Conservation (phyloP, 2,329 filamentous ascomycete species). For the Parascedosporium putredinis region DNA sequence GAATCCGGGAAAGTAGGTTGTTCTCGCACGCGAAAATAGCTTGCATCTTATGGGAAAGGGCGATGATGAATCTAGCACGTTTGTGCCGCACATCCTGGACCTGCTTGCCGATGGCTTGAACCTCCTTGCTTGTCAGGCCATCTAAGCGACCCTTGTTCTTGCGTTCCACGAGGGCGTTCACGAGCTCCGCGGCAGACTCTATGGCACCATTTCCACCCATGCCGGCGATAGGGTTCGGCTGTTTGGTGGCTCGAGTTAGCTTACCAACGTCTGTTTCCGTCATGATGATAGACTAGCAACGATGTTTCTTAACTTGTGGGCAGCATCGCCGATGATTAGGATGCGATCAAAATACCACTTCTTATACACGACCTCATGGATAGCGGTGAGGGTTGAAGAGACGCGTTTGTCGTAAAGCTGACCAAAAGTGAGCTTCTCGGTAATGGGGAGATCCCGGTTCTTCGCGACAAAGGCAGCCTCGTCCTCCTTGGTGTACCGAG, state of each 20-base stretch:
- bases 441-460: background rate
- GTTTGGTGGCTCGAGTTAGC: too few relatives aligned
- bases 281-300: too few relatives aligned
- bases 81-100: background rate
- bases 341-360: constrained; percentile 23
- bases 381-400: constrained; percentile 19
- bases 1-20: background rate
- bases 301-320: too few relatives aligned
- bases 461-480: background rate
- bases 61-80: background rate
- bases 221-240: constrained; percentile 4
- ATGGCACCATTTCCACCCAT: constrained; percentile 3
- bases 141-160: background rate
- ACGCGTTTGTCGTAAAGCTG: constrained; percentile 19
- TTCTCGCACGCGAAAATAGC: background rate
- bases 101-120: background rate
- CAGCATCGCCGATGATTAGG: constrained; percentile 21
- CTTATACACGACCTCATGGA: constrained; percentile 22
- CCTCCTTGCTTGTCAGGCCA: background rate
- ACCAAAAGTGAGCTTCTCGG: constrained; percentile 12
- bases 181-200: background rate
- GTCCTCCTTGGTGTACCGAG: background rate
- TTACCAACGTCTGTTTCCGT: too few relatives aligned
- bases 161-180: background rate
- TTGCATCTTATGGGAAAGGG: background rate